Evolutionary conservation across 345 rosid genomes (phyloP).

Genomic region (Mallotus nudiflorus): DNA sequence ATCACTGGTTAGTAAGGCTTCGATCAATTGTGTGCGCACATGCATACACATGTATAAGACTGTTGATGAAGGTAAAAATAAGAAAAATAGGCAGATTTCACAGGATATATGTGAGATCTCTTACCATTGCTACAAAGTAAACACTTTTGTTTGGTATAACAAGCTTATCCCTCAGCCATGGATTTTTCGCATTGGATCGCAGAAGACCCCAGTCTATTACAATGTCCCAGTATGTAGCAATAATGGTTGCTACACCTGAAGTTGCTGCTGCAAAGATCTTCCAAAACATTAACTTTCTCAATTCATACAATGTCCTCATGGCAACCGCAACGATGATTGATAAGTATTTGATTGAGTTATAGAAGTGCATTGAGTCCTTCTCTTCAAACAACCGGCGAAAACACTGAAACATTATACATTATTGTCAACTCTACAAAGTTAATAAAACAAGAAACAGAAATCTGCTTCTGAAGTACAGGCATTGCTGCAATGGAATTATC

Average conservation of each 20-base stretch:
- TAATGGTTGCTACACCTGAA: conserved; percentile 53
- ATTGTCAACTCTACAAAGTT: too few species aligned
- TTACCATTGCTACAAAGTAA: conserved; percentile 76
- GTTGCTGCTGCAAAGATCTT: conserved; percentile 49
- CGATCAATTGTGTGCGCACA: background rate
- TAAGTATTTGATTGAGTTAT: conserved; percentile 57
- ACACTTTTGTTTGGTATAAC: conserved; percentile 47
- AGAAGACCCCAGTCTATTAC: conserved; percentile 82
- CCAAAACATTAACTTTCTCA: conserved; percentile 32
- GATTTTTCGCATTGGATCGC: conserved; percentile 52
- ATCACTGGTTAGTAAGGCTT: background rate
- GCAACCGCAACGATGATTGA: conserved; percentile 61
- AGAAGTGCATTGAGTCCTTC: conserved; percentile 41
- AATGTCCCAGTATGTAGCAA: conserved; percentile 68
- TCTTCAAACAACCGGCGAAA: conserved; percentile 62
- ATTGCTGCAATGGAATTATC: background rate
- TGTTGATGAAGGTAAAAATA: background rate
- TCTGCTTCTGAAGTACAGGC: background rate
- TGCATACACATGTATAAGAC: background rate
- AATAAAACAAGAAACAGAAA: background rate
- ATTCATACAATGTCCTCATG: conserved; percentile 42
- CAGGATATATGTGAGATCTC: background rate
- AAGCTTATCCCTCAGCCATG: conserved; percentile 85
- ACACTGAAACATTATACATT: conserved; percentile 41
- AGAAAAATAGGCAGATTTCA: too few species aligned